Base-by-base conservation (phyloP, 2,329 filamentous ascomycete species). In the Aspergillus caelatus region DNA sequence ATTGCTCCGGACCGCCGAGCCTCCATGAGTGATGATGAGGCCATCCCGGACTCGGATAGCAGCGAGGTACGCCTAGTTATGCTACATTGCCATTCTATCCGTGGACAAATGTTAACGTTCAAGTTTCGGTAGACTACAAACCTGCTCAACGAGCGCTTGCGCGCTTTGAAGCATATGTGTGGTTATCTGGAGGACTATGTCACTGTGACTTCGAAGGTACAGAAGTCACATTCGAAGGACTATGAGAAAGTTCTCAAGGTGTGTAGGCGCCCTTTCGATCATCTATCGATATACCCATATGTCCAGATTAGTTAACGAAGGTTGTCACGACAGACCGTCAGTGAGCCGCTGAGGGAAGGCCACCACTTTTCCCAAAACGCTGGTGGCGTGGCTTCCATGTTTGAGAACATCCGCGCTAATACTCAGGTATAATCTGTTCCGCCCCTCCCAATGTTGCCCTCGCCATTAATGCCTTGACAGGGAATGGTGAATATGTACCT, bases 111-210 rank as follows among this genome's bases (percentile, higher is more conserved):
- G 11, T 21, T 57, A 45, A n/a, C 19, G 28, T 12, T 9, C 58
- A 39, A 58, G 19, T 52, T 23, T 52, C 63, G 64, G 36, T 62
- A 92, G 89, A 91, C 91, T 26, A 88, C 90, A n/a, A 89, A 86
- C 46, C 85, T 98, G 57, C 89, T 99, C 67, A 85, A 90, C 61
- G 93, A 98, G 82, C 89, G 95, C 68, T 85, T 99, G 65, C 91
- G 92, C 73, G 95, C 95, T 54, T 99, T 93, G 93, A 98, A 97
- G 78, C 94, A 98, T 78, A 92, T 94, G 65, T 92, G 93, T 66
- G 92, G 85, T 62, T 94, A 97, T 75, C 85, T 99, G 55, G 93
- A 98, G 79, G 93, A 96, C 58, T 99, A 97, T 77, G 85, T 98
- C 72, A 83, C 82, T 34, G 89, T 91, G 8, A 92, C 93, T 4